phyloP scores from a whole-genome alignment of 371 early-diverging fungal genomes.

The Apophysomyces variabilis region DNA sequence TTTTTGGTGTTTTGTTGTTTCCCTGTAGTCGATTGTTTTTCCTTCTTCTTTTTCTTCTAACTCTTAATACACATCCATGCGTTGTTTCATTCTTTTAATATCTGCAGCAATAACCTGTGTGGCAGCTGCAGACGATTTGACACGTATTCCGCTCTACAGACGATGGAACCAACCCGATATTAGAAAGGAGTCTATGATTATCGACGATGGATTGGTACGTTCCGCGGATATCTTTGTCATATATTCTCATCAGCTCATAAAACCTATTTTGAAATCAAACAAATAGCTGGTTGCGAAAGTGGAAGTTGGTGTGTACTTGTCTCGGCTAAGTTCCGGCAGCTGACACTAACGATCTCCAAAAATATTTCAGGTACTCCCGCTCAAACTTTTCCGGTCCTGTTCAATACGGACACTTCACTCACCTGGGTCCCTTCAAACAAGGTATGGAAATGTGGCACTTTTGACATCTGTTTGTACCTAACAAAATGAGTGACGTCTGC shows the following conservation, averaged over 20 bases:
- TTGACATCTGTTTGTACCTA: slow-evolving; percentile 6
- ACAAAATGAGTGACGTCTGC: slow-evolving; percentile 6
- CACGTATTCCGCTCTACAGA: slow-evolving; percentile 21
- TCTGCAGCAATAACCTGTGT: slow-evolving; percentile 16
- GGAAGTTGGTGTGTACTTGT: slow-evolving; percentile 33
- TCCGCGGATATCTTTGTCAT: not conserved
- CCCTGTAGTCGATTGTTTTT: slow-evolving; percentile 4
- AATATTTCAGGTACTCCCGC: slow-evolving; percentile 40
- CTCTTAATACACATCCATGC: slow-evolving; percentile 12
- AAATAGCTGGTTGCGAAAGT: slow-evolving; percentile 27
- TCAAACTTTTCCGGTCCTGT: slow-evolving; percentile 45
- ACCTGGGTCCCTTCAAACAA: slow-evolving; percentile 52
- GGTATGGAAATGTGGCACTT: slow-evolving; percentile 22
- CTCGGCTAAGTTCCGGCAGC: slow-evolving; percentile 6
- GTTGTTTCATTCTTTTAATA: slow-evolving; percentile 17
- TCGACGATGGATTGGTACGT: slow-evolving; percentile 49
- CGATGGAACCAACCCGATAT: slow-evolving; percentile 20
- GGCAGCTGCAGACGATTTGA: slow-evolving; percentile 15
- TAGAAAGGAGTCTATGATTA: slow-evolving; percentile 37
- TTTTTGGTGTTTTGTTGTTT: slow-evolving; percentile 15
- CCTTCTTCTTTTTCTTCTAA: slow-evolving; percentile 15
- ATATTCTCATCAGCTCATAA: not conserved
- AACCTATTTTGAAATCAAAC: not conserved
- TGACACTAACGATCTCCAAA: slow-evolving; percentile 1
- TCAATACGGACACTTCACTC: slow-evolving; percentile 44